Conservation (phyloP, 2,329 filamentous ascomycete species). For the Cordyceps militaris region DNA sequence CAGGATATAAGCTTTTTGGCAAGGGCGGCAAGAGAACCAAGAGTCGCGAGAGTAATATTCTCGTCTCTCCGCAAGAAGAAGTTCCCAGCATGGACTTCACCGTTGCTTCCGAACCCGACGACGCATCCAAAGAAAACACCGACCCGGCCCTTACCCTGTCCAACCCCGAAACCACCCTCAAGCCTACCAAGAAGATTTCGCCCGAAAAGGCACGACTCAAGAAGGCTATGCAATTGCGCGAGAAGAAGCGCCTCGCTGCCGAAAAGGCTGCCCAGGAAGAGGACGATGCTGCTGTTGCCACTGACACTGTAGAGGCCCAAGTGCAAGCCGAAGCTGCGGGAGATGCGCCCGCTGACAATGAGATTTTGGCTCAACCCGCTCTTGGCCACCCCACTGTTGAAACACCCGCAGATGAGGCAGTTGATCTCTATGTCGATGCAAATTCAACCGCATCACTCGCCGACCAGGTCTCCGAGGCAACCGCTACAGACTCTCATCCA, state of each 20-base stretch:
- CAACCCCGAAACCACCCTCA: conserved; percentile 29
- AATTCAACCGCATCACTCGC: conserved; percentile 33
- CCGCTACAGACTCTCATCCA: conserved; percentile 50
- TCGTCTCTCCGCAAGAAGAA: conserved; percentile 29
- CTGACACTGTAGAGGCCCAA: conserved; percentile 16
- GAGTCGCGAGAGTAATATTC: conserved; percentile 19
- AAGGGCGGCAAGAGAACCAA: conserved; percentile 47
- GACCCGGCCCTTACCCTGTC: conserved; percentile 17
- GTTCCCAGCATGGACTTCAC: conserved; percentile 30
- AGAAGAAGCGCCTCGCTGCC: conserved; percentile 54
- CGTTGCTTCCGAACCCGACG: conserved; percentile 17
- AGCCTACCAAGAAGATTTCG: conserved; percentile 54
- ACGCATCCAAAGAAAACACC: conserved; percentile 12
- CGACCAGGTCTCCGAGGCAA: conserved; percentile 42
- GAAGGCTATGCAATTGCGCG: conserved; percentile 87
- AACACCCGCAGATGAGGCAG: conserved; percentile 40
- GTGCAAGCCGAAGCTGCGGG: conserved; percentile 14
- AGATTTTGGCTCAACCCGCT: background rate
- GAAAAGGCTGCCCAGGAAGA: conserved; percentile 19
- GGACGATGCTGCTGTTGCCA: conserved; percentile 19
- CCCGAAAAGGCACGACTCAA: conserved; percentile 87
- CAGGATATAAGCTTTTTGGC: conserved; percentile 65
- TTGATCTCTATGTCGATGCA: conserved; percentile 33
- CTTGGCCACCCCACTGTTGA: conserved; percentile 33
- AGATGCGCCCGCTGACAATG: background rate